Conservation (phyloP, 768 basidiomycete species). For the Sporobolomyces phaffii region DNA sequence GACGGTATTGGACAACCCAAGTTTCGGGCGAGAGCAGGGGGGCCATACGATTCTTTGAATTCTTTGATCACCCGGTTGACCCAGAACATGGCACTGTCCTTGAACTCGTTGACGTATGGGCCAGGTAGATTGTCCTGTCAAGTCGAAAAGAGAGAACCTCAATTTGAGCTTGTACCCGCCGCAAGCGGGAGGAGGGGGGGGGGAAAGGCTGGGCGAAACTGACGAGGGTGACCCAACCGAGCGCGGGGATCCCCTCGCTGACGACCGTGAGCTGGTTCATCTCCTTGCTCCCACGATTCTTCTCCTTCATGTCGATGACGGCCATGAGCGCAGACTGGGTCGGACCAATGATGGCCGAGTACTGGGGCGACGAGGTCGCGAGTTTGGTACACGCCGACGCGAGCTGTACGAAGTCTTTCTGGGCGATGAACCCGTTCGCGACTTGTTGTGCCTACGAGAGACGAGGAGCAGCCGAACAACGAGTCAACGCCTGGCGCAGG, state of each 20-base stretch:
- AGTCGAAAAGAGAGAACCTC: no score
- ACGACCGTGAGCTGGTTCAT: slow-evolving; percentile 70
- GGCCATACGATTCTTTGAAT: slow-evolving; percentile 77
- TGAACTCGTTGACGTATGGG: slow-evolving; percentile 70
- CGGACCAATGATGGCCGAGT: slow-evolving; percentile 60
- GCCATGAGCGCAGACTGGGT: slow-evolving; percentile 67
- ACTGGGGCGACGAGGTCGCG: slow-evolving; percentile 46
- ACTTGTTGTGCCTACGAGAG: slow-evolving; percentile 60
- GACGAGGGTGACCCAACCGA: slow-evolving; percentile 84
- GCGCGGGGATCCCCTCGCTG: slow-evolving; percentile 70
- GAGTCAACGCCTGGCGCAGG: no score
- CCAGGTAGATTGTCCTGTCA: slow-evolving; percentile 67
- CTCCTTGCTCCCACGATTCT: slow-evolving; percentile 73
- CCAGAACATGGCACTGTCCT: slow-evolving; percentile 80
- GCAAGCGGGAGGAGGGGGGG: not conserved
- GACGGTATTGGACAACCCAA: not conserved
- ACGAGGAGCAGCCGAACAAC: not conserved
- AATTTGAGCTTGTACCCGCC: not conserved
- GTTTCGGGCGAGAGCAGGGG: not conserved
- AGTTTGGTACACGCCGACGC: slow-evolving; percentile 76
- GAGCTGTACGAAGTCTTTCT: slow-evolving; percentile 63
- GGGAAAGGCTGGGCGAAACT: no score
- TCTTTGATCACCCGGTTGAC: slow-evolving; percentile 84
- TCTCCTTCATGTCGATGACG: slow-evolving; percentile 74
- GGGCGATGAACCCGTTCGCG: slow-evolving; percentile 60